Conservation (phyloP, 2,329 filamentous ascomycete genomes). For the Cytospora piceicola region DNA sequence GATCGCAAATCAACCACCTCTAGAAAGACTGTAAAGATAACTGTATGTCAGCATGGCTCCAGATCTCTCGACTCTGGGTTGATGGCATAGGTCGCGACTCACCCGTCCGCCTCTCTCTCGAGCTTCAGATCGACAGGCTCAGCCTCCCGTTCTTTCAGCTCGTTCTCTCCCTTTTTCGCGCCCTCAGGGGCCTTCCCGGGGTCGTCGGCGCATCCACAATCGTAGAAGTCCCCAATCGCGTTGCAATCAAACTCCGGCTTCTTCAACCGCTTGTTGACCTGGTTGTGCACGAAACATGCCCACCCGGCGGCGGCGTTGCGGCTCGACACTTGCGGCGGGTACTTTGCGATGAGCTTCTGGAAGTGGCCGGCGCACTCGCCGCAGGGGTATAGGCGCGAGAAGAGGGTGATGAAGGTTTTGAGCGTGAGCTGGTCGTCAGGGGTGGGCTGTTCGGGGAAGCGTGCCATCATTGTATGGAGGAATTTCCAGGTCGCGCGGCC, state of each 20-base stretch:
- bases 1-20: neutral
- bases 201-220: conserved; percentile 72
- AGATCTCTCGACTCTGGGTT: neutral
- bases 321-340: conserved; percentile 67
- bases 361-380: conserved; percentile 73
- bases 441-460: conserved; percentile 68
- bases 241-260: conserved; percentile 68
- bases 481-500: conserved; percentile 72
- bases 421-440: conserved; percentile 65
- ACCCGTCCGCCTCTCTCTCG: neutral
- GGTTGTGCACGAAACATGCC: conserved; percentile 70
- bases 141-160: conserved; percentile 29
- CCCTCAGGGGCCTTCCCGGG: conserved; percentile 44
- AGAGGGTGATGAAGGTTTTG: conserved; percentile 67
- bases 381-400: conserved; percentile 71
- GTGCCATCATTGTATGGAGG: conserved; percentile 71
- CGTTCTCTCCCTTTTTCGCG: conserved; percentile 35
- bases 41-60: conserved; percentile 22
- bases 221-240: conserved; percentile 71
- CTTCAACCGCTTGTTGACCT: conserved; percentile 66
- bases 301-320: conserved; percentile 68
- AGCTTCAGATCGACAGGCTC: conserved; percentile 22
- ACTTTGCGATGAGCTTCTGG: conserved; percentile 62
- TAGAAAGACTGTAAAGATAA: neutral
- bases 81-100: neutral